A percentile compares a stretch with the other conserved stretches of the same genome.
These are phyloP conservation scores for Exophiala bonariae DNA, from an alignment of 2,329 filamentous ascomycete species.

Conservation along the genomic window DNA sequence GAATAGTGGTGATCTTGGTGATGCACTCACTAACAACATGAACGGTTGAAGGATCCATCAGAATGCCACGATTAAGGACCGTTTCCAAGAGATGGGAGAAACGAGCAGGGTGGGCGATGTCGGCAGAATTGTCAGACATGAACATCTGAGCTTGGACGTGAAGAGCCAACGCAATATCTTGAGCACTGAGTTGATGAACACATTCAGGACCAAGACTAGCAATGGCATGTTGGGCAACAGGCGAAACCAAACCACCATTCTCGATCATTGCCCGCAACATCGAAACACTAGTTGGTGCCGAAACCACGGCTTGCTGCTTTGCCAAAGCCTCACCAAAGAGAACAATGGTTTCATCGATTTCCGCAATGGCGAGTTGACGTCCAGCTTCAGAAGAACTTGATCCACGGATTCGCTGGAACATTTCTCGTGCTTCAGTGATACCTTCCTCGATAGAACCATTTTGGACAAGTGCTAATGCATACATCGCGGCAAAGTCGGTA, in stretches of 20 bases:
- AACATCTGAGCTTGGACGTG: constrained; percentile 58
- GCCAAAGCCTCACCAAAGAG: constrained; percentile 62
- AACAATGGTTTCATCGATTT: constrained; percentile 83
- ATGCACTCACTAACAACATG: constrained; percentile 60
- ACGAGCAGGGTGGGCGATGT: constrained; percentile 59
- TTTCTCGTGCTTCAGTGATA: constrained; percentile 73
- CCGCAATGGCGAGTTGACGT: constrained; percentile 64
- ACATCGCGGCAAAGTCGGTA: constrained; percentile 78
- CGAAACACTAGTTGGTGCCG: constrained; percentile 57
- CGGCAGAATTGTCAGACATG: constrained; percentile 41
- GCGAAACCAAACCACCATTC: constrained; percentile 62
- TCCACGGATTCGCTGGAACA: constrained; percentile 81
- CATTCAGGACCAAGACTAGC: constrained; percentile 61
- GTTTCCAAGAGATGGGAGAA: constrained; percentile 64
- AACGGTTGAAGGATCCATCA: constrained; percentile 57
- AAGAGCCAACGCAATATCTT: constrained; percentile 58
- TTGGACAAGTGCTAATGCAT: constrained; percentile 80
- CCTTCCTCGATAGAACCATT: constrained; percentile 83
- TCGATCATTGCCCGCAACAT: constrained; percentile 66
- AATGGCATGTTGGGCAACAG: constrained; percentile 61
- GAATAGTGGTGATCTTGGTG: constrained; percentile 49
- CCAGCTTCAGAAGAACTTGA: constrained; percentile 47
- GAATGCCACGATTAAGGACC: constrained; percentile 52
- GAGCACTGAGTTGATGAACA: constrained; percentile 54
- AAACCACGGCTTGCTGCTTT: constrained; percentile 52